Conservation (phyloP, 495 filamentous ascomycete genomes). For the Talaromyces trachyspermus region DNA sequence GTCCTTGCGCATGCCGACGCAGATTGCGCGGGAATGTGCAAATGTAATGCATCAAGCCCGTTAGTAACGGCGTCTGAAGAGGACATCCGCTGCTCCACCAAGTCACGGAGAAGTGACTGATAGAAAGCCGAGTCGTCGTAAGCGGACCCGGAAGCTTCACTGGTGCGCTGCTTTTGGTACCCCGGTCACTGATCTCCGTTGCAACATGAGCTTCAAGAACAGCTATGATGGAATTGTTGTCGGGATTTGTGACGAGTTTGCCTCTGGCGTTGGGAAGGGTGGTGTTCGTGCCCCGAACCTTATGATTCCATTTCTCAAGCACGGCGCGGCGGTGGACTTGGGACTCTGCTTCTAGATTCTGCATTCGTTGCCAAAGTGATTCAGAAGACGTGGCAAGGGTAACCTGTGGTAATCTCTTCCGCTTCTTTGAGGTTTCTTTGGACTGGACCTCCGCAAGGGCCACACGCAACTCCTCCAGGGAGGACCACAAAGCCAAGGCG, state of each 20-base stretch:
- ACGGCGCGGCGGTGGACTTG: constrained; percentile 33
- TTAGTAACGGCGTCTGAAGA: constrained; percentile 37
- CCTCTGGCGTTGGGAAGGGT: constrained; percentile 31
- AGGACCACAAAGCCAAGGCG: constrained; percentile 82
- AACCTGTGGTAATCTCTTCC: constrained; percentile 45
- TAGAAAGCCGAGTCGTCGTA: constrained; percentile 96
- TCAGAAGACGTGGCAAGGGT: constrained; percentile 41
- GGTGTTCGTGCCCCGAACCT: constrained; percentile 40
- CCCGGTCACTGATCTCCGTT: constrained; percentile 55
- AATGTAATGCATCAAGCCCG: constrained; percentile 33
- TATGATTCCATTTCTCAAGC: constrained; percentile 43
- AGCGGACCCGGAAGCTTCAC: constrained; percentile 30
- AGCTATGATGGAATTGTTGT: constrained; percentile 57
- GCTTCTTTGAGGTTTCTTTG: constrained; percentile 46
- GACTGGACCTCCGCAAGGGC: constrained; percentile 46
- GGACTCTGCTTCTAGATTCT: constrained; percentile 49
- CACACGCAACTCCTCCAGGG: constrained; percentile 64
- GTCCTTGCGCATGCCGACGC: constrained; percentile 67
- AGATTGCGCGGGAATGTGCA: constrained; percentile 29
- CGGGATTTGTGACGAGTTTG: constrained; percentile 35
- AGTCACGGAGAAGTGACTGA: constrained; percentile 79
- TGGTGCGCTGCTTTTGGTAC: constrained; percentile 44
- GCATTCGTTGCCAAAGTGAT: constrained; percentile 69
- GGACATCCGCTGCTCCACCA: constrained; percentile 75
- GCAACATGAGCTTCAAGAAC: constrained; percentile 68